Evolutionary conservation across 805 yeast genomes (phyloP), one percentile per base, ranked within the genome.

Genomic region (Candida broadrunensis): DNA sequence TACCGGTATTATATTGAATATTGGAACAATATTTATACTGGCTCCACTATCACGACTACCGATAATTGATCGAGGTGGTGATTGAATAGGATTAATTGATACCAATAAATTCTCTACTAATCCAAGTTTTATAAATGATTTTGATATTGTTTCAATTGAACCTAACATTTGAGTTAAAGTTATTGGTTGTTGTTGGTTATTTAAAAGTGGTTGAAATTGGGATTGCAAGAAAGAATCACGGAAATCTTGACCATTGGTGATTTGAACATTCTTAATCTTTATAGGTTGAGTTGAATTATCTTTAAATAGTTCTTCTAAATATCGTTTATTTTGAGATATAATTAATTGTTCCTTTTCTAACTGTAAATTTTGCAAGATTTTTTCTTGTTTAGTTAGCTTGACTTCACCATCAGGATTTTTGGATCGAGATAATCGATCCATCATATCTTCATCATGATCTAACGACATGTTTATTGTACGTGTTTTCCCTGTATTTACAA

Each of bases 151-250:
- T 41, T 80, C 83, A 11, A 79, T 56, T 6, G 63, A 60, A 2
- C 44, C 30, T 16, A 78, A 50, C 12, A 78, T 58, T 8, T 62
- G 51, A n/a, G 56, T 52, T 18, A 80, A 55, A 3, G 77, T 75
- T 12, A 56, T 46, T 2, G 45, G 32, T 16, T 35, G 35, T n/a
- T 71, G 63, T 19, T 55, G 44, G 6, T 52, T 48, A 7, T 52
- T 48, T 18, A 74, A 51, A 34, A 81, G 52, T 1, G 84, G 81
- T 15, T 56, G 52, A 18, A 81, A 52, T 47, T 79, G 85, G 4
- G 60, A 48, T 12, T 58, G 52, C 3, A 80, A 45, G 51, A 80
- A 81, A 0, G 60, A 25, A 39, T 67, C 67, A 27, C 85, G 57
- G 45, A 73, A 76, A 12, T 60, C 58, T 23, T 73, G 72, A 5